These are phyloP conservation scores for Colletotrichum gloeosporioides DNA, from an alignment of 2,329 filamentous ascomycete species.

Conservation along the genomic window DNA sequence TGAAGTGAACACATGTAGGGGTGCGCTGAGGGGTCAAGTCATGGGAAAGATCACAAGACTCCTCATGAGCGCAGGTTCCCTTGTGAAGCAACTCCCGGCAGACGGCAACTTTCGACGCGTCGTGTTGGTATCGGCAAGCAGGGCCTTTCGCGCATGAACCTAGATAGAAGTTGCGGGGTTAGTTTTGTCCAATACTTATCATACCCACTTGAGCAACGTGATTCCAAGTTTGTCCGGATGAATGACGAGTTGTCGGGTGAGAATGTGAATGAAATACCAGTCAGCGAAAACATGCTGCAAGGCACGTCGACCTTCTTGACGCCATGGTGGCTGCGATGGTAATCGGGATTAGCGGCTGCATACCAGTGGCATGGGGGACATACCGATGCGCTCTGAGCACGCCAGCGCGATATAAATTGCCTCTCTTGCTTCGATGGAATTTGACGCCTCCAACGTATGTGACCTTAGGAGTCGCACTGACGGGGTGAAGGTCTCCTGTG, in stretches of 20 bases:
- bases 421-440: constrained; percentile 86
- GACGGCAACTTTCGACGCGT: constrained; percentile 84
- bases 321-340: constrained; percentile 49
- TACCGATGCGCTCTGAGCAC: constrained; percentile 80
- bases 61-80: constrained; percentile 77
- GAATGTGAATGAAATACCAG: constrained; percentile 63
- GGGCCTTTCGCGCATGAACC: constrained; percentile 87
- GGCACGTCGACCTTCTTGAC: constrained; percentile 74
- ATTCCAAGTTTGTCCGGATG: not conserved
- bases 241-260: constrained; percentile 30
- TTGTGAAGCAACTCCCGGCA: constrained; percentile 88
- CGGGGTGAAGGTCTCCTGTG: constrained; percentile 63
- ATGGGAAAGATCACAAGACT: constrained; percentile 90
- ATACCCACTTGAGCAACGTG: constrained; percentile 1
- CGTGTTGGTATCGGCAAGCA: constrained; percentile 81
- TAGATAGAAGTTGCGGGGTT: constrained; percentile 50
- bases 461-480: constrained; percentile 75
- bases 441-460: constrained; percentile 76
- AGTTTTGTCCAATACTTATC: constrained; percentile 52
- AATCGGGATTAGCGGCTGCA: constrained; percentile 42
- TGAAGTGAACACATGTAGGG: constrained; percentile 88
- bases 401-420: constrained; percentile 82
- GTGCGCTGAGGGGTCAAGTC: constrained; percentile 82
- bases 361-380: constrained; percentile 37
- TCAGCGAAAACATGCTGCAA: constrained; percentile 75